phyloP scores from a whole-genome alignment of 108 stramenopile genomes.

The Cylindrotheca fusiformis region DNA sequence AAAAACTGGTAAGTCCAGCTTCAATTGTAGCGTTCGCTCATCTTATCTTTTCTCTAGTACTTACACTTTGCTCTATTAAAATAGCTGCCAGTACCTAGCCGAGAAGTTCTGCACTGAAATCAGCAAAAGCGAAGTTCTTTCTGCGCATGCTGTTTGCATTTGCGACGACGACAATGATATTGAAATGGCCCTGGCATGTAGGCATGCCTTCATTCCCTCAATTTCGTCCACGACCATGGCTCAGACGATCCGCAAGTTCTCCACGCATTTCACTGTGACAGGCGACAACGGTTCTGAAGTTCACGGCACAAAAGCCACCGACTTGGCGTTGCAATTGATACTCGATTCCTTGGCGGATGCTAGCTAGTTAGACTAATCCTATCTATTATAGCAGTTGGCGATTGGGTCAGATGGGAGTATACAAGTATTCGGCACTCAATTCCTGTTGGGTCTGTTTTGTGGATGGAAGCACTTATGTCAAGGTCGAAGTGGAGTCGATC shows the following conservation, averaged over 20 bases:
- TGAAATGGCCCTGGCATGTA: constrained; percentile 81
- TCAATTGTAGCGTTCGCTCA: neutral
- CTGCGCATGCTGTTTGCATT: constrained; percentile 48
- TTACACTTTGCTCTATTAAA: neutral
- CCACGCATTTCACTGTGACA: constrained; percentile 29
- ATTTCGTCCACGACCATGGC: constrained; percentile 55
- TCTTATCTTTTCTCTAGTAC: neutral
- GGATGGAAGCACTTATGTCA: too few relatives aligned
- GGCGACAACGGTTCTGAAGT: neutral
- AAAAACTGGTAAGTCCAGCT: constrained; percentile 49
- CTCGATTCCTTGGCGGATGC: neutral
- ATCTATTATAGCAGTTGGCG: too few relatives aligned
- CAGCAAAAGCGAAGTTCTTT: constrained; percentile 17
- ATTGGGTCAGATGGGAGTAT: too few relatives aligned
- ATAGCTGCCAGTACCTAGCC: constrained; percentile 55
- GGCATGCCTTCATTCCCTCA: constrained; percentile 61
- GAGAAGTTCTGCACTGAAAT: constrained; percentile 28
- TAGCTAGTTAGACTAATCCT: too few relatives aligned
- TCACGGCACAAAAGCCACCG: neutral
- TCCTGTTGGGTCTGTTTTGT: too few relatives aligned
- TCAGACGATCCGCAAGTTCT: constrained; percentile 13
- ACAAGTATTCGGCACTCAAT: too few relatives aligned
- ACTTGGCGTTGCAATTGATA: constrained; percentile 1
- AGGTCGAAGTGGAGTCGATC: too few relatives aligned
- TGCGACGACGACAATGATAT: constrained; percentile 90